Evolutionary conservation across 495 filamentous ascomycete species (phyloP), one percentile per base, ranked within the genome.

Genomic region (Amphirosellinia nigrospora): DNA sequence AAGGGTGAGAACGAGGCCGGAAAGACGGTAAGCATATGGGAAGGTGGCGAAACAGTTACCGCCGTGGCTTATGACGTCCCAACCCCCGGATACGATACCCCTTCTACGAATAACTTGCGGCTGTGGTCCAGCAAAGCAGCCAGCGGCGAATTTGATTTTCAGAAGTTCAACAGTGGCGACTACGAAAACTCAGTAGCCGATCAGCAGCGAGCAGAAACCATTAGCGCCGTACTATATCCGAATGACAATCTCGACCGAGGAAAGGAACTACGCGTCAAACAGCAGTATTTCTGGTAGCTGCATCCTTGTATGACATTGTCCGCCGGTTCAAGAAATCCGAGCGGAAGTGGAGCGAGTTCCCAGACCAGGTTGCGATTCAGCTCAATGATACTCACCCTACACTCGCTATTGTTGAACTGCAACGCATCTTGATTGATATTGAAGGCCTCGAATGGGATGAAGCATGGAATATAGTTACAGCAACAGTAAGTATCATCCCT

Each of bases 281-380:
- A 99, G 78, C 96, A 99, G 80, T 99, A 99, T 86, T 99, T 99
- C 84, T 99, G 96, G 97, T 97, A 81, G 94, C 96, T 61, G 96
- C 96, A 8, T 98, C 96, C 19, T 85, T 99, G 7, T 93, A 90
- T 77, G 96, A 99, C 75, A 98, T 99, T 82, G 91, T 99, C 61
- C 92, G 96, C 30, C 89, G 96, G 53, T 99, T 98, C 88, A 98
- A 98, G 86, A 99, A 99, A 86, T 89, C 93, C 26, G 94, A 92
- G 81, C 88, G 95, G 71, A 81, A 93, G 9, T 99, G 96, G 95
- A 90, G 80, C 65, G 91, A 95, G 71, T 99, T 99, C 83, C 87
- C 96, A 39, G 96, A 96, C 46, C 93, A 97, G 76, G 89, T 98
- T 71, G 96, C 96, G 38, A 98, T 99, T 72, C 96, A 99, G 82